Evolutionary conservation across 768 basidiomycete species (phyloP), one percentile per base, ranked within the genome.

Genomic region (Lentinula aciculospora): DNA sequence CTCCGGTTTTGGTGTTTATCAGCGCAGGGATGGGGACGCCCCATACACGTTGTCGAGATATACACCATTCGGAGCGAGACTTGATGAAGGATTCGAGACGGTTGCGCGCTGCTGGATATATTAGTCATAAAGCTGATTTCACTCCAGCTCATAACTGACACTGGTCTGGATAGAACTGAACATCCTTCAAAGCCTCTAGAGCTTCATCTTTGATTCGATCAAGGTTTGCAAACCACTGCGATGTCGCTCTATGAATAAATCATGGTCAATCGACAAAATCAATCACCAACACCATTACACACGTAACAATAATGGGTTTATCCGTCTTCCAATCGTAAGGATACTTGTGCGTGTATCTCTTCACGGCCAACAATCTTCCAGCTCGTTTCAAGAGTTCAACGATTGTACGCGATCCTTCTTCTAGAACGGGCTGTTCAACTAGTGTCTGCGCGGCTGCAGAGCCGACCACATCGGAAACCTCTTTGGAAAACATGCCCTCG

Each of bases 251-350:
- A 61, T 5, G 51, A 4, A n/a, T 19, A 58, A 44, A 23, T 48
- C 32, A 57, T 9, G n/a, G 19, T 12, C 31, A 25, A 45, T 44
- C 27, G 29, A 39, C 21, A 13, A 12, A 23, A 28, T 25, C 8
- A 31, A 17, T 29, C 10, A 48, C 37, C 48, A 13, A 28, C 13
- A 47, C 3, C 27, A 25, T 23, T 17, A 70, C 86, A 61, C 66
- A 94, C 92, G 88, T 87, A 61, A 93, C 81, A 63, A 98, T 95
- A 65, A 98, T 85, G 0, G 96, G 95, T 65, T 92, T 76, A 62
- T 94, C 84, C 4, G 96, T 96, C 71, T 92, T 89, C 95, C 95
- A 98, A 65, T 99, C 96, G 67, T 94, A 95, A 0, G 96, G 94
- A 66, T 97, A 99, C 49, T 86, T 83, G 71, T 98, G 96, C 64